A percentile compares a stretch with the other conserved stretches of the same genome.
Evolutionary conservation across 306 rosid species (phyloP).

Genomic region (Prunus dulcis): DNA sequence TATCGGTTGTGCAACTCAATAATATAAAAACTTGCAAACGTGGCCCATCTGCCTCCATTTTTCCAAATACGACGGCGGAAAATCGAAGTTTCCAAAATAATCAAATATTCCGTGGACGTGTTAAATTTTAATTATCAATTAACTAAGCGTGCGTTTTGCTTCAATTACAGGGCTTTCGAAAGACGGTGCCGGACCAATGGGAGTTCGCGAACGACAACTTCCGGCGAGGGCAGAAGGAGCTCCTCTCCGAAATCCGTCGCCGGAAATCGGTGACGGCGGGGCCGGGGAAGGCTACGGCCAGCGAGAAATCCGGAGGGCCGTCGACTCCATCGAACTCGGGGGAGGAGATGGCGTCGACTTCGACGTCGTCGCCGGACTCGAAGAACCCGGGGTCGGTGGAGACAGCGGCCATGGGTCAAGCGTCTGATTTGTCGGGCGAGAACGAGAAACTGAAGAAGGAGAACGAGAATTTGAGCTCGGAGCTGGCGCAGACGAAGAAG

Average conservation of each 20-base stretch:
- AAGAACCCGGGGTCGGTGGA: slow-evolving; percentile 75
- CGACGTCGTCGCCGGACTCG: slow-evolving; percentile 63
- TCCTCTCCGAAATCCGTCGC: slow-evolving; percentile 66
- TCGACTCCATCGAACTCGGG: slow-evolving; percentile 60
- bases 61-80: not conserved
- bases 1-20: not conserved
- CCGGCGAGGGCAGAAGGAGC: slow-evolving; percentile 60
- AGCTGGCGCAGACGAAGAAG: slow-evolving; percentile 66
- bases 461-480: slow-evolving; percentile 57
- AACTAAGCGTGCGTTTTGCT: not conserved
- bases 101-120: not conserved
- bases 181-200: slow-evolving; percentile 91
- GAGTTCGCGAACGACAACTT: slow-evolving; percentile 89
- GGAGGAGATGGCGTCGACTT: slow-evolving; percentile 71
- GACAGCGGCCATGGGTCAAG: slow-evolving; percentile 24
- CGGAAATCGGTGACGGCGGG: slow-evolving; percentile 44
- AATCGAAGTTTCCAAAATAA: not conserved
- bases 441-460: slow-evolving; percentile 75
- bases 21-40: not conserved
- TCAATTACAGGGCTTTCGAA: slow-evolving; percentile 72
- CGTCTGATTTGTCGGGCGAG: slow-evolving; percentile 54
- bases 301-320: slow-evolving; percentile 29
- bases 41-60: not conserved
- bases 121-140: not conserved
- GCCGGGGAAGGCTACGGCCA: not conserved